Base-by-base conservation (phyloP, 352 stramenopile genomes). In the Bremia lactucae region DNA sequence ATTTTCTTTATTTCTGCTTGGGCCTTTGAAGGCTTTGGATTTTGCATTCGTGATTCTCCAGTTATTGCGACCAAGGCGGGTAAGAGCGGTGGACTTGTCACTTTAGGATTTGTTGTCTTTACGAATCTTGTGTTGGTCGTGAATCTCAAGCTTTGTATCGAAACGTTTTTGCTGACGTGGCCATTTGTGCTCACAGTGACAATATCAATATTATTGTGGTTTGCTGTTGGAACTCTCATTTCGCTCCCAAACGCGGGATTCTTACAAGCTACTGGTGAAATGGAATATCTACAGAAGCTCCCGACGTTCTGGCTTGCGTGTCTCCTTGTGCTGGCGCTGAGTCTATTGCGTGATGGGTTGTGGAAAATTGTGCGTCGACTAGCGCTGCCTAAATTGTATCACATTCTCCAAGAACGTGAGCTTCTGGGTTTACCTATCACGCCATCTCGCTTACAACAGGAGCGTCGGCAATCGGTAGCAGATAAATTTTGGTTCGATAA, bases 1-100 rank as follows among this genome's bases (percentile, higher is more conserved):
- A 86, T 89, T 41, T 87, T 88, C 47, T 86, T 88, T 38, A 46
- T 88, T n/a, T 86, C 72, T 14, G 59, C 66, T 13, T 84, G 68
- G 74, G 66, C 58, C 0, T 84, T 73, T 41, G 63, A 72, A 28
- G 69, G 69, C 59, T 55, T 67, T 47, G 39, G 62, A 15, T 24
- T 61, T 5, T 37, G 38, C 2, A 64, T 46, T 26, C 35, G 22
- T 31, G 36, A 47, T 14, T 53, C 54, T 24, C 57, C 67, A 0
- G 55, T 49, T 11, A 66, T 81, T 3, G 55, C 65, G 7, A 55
- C 66, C 1, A 31, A 60, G 13, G 60, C 59, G 11, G 75, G 75
- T 6, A 74, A 68, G 25, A 62, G 63, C 43, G 56, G 75, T 37
- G 67, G 72, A 0, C 51, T 86, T 19, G 52, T 85, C 22, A 86